These are phyloP conservation scores for Solanum gracilifrons DNA, from an alignment of 257 asterid genomes.

Conservation along the genomic window DNA sequence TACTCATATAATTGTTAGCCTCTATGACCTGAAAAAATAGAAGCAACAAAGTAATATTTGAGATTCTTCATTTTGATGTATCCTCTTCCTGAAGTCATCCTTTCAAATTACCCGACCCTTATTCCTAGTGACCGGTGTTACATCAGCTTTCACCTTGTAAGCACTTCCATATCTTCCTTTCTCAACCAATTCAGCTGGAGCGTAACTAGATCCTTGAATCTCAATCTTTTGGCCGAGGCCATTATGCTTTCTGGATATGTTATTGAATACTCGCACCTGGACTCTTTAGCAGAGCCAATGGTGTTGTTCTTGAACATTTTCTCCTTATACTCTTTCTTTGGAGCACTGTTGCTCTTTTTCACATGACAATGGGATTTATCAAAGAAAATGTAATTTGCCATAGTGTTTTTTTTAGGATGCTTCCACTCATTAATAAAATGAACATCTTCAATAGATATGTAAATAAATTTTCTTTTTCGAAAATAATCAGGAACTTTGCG, in stretches of 20 bases:
- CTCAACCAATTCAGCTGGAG: not conserved
- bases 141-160: not conserved
- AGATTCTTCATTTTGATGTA: conserved; percentile 20
- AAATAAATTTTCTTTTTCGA: not conserved
- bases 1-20: not conserved
- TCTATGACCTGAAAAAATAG: conserved; percentile 31
- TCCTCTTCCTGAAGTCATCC: conserved; percentile 27
- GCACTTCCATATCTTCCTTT: not conserved
- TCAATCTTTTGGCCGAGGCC: conserved; percentile 26
- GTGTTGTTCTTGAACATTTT: not conserved
- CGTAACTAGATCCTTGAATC: conserved; percentile 36
- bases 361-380: not conserved
- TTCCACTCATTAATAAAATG: not conserved
- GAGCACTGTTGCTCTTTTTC: not conserved
- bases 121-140: conserved; percentile 39
- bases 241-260: conserved; percentile 24
- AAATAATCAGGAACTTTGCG: not conserved
- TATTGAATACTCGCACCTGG: not conserved
- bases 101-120: not conserved
- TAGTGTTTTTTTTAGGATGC: not conserved
- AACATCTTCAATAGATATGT: not conserved
- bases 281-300: not conserved
- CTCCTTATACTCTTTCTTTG: not conserved
- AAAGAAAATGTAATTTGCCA: not conserved
- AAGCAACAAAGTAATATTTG: conserved; percentile 36